Conservation (phyloP, 2,329 filamentous ascomycete genomes). For the Xylariaceae sp. region DNA sequence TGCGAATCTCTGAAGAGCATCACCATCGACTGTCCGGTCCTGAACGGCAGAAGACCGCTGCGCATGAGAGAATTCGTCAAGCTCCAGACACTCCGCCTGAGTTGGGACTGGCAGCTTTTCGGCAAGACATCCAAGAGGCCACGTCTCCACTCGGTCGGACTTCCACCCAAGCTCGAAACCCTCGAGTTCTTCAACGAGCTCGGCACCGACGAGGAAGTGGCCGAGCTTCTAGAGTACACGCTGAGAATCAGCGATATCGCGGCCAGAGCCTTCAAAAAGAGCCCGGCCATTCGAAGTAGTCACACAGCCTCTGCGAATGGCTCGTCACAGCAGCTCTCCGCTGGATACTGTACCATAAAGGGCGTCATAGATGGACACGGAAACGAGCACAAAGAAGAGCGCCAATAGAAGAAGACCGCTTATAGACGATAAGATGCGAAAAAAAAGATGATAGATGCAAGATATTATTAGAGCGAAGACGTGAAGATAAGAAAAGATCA, state of each 20-base stretch:
- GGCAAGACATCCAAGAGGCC: constrained; percentile 37
- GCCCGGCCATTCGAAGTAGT: no score
- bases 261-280: constrained; percentile 30
- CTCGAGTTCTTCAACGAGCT: constrained; percentile 39
- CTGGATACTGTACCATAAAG: no score
- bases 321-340: no score
- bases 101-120: constrained; percentile 42
- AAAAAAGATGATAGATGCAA: no score
- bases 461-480: no score
- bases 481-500: no score
- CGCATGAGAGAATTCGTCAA: constrained; percentile 35
- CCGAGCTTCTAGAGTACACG: constrained; percentile 34
- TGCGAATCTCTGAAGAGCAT: constrained; percentile 35
- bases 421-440: no score
- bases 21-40: constrained; percentile 35
- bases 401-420: no score
- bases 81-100: constrained; percentile 33
- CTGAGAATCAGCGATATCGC: constrained; percentile 31
- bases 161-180: constrained; percentile 37
- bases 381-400: no score
- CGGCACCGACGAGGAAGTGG: constrained; percentile 39
- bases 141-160: constrained; percentile 36
- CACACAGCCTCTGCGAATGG: no score
- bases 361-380: no score
- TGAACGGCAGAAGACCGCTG: constrained; percentile 32